A percentile compares a stretch with the other conserved stretches of the same genome.
Evolutionary conservation across 2,329 filamentous ascomycete species (phyloP).

Genomic region (Neopestalotiopsis clavispora): DNA sequence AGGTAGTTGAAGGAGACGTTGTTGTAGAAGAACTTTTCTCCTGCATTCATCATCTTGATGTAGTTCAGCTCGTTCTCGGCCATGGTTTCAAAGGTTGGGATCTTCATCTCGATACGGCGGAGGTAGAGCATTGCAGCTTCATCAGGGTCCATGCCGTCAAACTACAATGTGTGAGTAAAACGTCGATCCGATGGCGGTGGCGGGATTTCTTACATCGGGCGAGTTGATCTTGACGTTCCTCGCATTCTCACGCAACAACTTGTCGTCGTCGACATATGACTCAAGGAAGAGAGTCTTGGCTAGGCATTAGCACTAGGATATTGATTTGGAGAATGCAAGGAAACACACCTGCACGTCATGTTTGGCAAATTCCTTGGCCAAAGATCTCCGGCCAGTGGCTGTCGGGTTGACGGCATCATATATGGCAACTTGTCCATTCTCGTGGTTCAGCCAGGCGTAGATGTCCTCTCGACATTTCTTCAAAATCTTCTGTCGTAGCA

Average conservation of each 20-base stretch:
- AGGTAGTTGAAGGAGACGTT: constrained; percentile 97
- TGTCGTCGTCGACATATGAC: constrained; percentile 90
- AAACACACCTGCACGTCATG: constrained; percentile 81
- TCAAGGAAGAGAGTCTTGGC: constrained; percentile 93
- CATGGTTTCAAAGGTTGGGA: constrained; percentile 97
- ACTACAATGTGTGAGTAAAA: constrained; percentile 52
- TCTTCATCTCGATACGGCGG: constrained; percentile 85
- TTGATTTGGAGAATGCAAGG: not conserved
- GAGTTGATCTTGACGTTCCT: constrained; percentile 97
- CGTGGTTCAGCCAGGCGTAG: constrained; percentile 92
- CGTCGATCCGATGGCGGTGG: not conserved
- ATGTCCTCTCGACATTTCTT: constrained; percentile 98
- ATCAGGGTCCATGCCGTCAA: constrained; percentile 87
- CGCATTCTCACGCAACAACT: constrained; percentile 94
- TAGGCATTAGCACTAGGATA: not conserved
- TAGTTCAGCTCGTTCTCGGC: constrained; percentile 92
- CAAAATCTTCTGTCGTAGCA: constrained; percentile 93
- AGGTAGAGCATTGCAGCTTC: constrained; percentile 94
- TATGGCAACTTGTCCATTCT: constrained; percentile 97
- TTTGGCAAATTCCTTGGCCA: constrained; percentile 97
- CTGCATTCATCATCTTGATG: constrained; percentile 99
- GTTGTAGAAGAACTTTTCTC: constrained; percentile 91
- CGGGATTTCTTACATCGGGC: constrained; percentile 71
- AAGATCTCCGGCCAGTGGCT: constrained; percentile 76
- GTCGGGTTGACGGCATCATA: constrained; percentile 98